phyloP scores from a whole-genome alignment of 2,329 filamentous ascomycete species.

The Ambrosiella xylebori region DNA sequence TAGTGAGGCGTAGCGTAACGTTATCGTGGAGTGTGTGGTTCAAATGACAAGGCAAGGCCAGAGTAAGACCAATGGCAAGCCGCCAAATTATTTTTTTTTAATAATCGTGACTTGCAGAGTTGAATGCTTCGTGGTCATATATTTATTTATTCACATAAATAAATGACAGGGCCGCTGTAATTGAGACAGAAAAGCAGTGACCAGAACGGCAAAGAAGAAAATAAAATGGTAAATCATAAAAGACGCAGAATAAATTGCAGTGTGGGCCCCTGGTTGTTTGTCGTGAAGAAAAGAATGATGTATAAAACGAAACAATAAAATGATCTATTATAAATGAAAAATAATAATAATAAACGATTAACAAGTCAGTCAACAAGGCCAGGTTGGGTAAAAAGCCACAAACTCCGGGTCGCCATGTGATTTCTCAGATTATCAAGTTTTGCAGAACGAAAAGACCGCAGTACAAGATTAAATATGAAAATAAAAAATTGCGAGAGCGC shows the following conservation, averaged over 20 bases:
- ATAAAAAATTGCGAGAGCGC: neutral
- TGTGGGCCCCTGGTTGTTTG: neutral
- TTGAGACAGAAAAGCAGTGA: neutral
- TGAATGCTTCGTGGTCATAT: neutral
- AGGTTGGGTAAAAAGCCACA: neutral
- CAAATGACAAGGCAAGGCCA: neutral
- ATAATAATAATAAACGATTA: neutral
- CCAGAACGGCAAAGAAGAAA: neutral
- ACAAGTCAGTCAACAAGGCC: neutral
- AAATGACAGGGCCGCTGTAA: neutral
- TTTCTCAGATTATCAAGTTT: conserved; percentile 7
- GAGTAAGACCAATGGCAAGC: neutral
- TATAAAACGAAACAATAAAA: neutral
- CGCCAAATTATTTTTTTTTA: neutral
- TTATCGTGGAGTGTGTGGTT: too few relatives aligned
- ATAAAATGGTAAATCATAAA: neutral
- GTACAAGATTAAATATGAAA: neutral
- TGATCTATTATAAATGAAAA: neutral
- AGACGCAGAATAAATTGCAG: neutral
- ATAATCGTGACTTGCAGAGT: neutral
- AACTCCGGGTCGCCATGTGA: conserved; percentile 6
- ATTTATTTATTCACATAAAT: neutral
- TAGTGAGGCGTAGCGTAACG: neutral
- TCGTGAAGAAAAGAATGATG: neutral
- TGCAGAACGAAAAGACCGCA: neutral